phyloP scores from a whole-genome alignment of 1,284 basidiomycete species.

The Cryptococcus sp. region DNA sequence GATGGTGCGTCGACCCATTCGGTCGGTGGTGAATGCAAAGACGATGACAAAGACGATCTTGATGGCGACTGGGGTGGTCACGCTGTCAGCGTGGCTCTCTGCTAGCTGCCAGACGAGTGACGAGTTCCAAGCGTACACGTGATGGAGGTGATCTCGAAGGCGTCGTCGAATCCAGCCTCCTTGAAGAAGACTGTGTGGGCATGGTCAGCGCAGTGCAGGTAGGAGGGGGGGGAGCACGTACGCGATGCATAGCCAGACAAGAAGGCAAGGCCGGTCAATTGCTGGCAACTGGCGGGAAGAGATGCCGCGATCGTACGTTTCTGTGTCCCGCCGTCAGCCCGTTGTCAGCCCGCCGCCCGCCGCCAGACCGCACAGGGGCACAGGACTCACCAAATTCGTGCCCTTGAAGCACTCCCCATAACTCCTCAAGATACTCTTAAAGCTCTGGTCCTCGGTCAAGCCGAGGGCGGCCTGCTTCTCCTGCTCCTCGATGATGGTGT shows the following conservation, averaged over 20 bases:
- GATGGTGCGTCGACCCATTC: constrained; percentile 21
- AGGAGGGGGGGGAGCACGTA: background rate
- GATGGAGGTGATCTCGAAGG: constrained; percentile 23
- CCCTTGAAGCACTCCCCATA: constrained; percentile 4
- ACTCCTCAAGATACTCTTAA: background rate
- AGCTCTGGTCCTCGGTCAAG: background rate
- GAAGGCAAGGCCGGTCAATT: constrained; percentile 24
- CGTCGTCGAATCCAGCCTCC: constrained; percentile 20
- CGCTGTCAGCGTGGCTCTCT: background rate
- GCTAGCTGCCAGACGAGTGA: background rate
- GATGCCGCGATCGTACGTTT: constrained; percentile 19
- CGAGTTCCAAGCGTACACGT: constrained; percentile 5
- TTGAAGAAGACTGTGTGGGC: constrained; percentile 18
- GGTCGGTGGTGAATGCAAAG: constrained; percentile 20
- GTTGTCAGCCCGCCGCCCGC: too few species aligned
- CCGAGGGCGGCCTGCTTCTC: background rate
- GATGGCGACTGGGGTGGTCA: constrained; percentile 10
- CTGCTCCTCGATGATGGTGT: constrained; percentile 13
- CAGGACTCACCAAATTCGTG: background rate
- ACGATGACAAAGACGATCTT: constrained; percentile 17
- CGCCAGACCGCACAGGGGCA: background rate
- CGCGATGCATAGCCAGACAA: constrained; percentile 17
- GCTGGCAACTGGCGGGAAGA: constrained; percentile 17
- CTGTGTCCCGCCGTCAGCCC: background rate
- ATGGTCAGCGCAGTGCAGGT: background rate